Conservation (phyloP, 768 basidiomycete species). For the Macrolepiota fuliginosa region DNA sequence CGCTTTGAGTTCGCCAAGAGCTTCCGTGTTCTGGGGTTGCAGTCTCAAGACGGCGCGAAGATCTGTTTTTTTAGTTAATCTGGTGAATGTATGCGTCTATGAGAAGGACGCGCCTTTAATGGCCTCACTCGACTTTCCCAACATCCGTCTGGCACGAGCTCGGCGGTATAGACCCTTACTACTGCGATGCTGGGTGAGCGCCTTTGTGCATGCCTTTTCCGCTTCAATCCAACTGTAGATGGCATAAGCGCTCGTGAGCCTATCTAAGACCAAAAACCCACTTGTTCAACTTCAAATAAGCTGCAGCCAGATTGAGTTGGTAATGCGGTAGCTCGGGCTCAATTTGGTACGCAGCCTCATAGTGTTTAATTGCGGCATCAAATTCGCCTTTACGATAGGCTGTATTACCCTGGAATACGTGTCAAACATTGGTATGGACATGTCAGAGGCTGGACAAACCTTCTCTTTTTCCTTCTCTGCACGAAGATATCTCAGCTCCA, state of each 20-base stretch:
- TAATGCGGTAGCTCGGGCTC: constrained; percentile 77
- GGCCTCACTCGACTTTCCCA: constrained; percentile 53
- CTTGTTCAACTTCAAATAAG: constrained; percentile 69
- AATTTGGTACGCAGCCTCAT: constrained; percentile 57
- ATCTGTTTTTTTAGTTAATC: constrained; percentile 36
- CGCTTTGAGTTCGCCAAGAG: constrained; percentile 50
- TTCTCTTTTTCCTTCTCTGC: constrained; percentile 73
- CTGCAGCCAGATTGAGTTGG: constrained; percentile 74
- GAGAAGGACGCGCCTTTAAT: constrained; percentile 44
- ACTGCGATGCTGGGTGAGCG: constrained; percentile 61
- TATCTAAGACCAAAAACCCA: constrained; percentile 30
- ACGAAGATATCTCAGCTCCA: constrained; percentile 70
- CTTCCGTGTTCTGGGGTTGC: constrained; percentile 66
- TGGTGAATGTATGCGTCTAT: not conserved
- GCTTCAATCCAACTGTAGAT: constrained; percentile 64
- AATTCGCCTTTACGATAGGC: constrained; percentile 68
- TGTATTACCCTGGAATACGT: constrained; percentile 51
- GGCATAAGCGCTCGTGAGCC: constrained; percentile 5
- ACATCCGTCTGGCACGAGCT: constrained; percentile 64
- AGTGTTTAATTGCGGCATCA: constrained; percentile 50
- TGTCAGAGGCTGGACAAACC: constrained; percentile 32
- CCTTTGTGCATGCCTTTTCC: constrained; percentile 66
- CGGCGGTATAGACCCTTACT: constrained; percentile 71
- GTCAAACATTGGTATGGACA: not conserved
- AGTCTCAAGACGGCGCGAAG: constrained; percentile 57